Percentiles rank a stretch among this genome's conserved stretches.
phyloP scores from a whole-genome alignment of 257 asterid genomes.

The Coffea eugenioides region DNA sequence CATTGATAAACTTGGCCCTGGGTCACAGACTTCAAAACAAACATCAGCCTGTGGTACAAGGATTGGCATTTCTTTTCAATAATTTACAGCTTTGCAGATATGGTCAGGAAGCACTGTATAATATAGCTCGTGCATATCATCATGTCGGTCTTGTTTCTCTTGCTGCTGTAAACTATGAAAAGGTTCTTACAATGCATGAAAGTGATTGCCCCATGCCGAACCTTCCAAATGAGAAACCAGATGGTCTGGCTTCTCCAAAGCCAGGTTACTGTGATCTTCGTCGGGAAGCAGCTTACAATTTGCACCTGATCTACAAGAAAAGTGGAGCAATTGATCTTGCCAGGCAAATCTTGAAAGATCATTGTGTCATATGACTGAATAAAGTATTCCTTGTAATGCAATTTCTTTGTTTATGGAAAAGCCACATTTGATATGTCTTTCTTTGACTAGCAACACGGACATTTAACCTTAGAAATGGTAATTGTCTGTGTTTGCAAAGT shows the following conservation, averaged over 20 bases:
- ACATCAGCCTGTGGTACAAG: slow-evolving; percentile 76
- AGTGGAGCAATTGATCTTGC: slow-evolving; percentile 30
- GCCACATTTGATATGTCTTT: not conserved
- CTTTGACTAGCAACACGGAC: not conserved
- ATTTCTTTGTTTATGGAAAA: not conserved
- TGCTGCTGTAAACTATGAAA: slow-evolving; percentile 64
- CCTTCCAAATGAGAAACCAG: slow-evolving; percentile 59
- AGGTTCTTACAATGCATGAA: slow-evolving; percentile 49
- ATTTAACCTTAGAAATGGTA: too few species aligned
- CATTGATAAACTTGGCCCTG: slow-evolving; percentile 75
- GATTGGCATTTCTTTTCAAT: slow-evolving; percentile 69
- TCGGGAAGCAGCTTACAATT: slow-evolving; percentile 78
- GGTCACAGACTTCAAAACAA: slow-evolving; percentile 78
- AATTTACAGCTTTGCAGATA: slow-evolving; percentile 48
- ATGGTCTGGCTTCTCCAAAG: slow-evolving; percentile 20
- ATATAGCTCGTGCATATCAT: slow-evolving; percentile 80
- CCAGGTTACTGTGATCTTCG: slow-evolving; percentile 76
- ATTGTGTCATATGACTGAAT: slow-evolving; percentile 28
- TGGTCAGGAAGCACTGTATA: slow-evolving; percentile 75
- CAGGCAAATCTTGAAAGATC: slow-evolving; percentile 67
- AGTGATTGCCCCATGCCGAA: slow-evolving; percentile 60
- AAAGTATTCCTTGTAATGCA: not conserved
- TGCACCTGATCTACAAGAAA: slow-evolving; percentile 42
- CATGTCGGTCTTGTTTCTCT: slow-evolving; percentile 71
- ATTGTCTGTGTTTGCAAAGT: not conserved